Base-by-base conservation (phyloP, 441 rosid genomes). In the Flueggea neowawraea region DNA sequence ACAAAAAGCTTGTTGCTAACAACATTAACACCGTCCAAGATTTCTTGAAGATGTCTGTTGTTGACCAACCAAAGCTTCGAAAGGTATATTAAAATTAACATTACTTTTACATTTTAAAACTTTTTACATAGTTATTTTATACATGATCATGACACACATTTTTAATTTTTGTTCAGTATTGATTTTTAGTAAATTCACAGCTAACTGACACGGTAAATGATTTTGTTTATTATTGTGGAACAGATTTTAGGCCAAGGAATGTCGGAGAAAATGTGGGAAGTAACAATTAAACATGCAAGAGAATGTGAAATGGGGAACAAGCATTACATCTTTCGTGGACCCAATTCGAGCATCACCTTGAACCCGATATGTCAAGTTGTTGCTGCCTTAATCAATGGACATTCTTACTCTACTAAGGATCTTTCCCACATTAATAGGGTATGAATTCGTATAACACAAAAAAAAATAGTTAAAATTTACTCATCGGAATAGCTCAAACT, bases 241-340 rank as follows among this genome's bases (percentile, higher is more conserved):
- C 82, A 93, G 98, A 83, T 85, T 50, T 62, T 93, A 62, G 91
- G 97, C 0, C 0, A 33, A 3, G 91, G 87, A 11, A 90, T 93
- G 98, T 84, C 97, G 2, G 95, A 90, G 54, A 90, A 73, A 76
- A 80, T 77, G 81, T 93, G 98, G 98, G 95, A 87, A 45, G 86
- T 69, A 22, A 83, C 83, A 0, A 66, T 82, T 14, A 90, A 83
- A 65, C 98, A 93, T 60, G 97, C 97, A 2, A 80, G 80, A 70
- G 82, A 69, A 45, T 93, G 98, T 69, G 66, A 17, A 15, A 48
- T 80, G 84, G 97, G 91, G 55, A 82, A 77, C 75, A 90, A 80
- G 61, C 61, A 52, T 15, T 85, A 81, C 52, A 55, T 84, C 10
- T 80, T 59, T 52, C 69, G 61, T 0, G 88, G 82, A 52, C 12